A percentile compares a stretch with the other conserved stretches of the same genome.
Evolutionary conservation across 129 eudicot species (phyloP).

Genomic region (Helichrysum umbraculigerum): DNA sequence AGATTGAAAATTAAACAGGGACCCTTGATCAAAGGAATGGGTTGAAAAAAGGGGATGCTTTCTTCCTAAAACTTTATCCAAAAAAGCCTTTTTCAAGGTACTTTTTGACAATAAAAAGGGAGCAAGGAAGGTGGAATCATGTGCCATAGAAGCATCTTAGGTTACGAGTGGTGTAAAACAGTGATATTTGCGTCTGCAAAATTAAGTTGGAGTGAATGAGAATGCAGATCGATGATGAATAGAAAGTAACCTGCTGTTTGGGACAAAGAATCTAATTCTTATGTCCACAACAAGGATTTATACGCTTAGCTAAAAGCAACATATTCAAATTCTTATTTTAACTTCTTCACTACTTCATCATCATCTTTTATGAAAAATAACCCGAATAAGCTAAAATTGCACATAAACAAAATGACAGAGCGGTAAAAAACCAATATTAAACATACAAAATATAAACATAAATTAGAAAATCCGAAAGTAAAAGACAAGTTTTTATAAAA

Average conservation of each 20-base stretch:
- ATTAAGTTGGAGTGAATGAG: constrained; percentile 40
- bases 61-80: constrained; percentile 36
- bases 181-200: constrained; percentile 32
- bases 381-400: not conserved
- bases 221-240: constrained; percentile 33
- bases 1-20: constrained; percentile 31
- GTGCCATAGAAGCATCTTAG: constrained; percentile 40
- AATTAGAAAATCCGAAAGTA: constrained; percentile 2
- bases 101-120: constrained; percentile 38
- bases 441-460: not conserved
- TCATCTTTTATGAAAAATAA: constrained; percentile 5
- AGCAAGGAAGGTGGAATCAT: constrained; percentile 34
- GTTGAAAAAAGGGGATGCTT: constrained; percentile 40
- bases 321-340: constrained; percentile 31
- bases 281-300: constrained; percentile 37
- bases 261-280: constrained; percentile 47
- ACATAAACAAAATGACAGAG: not conserved
- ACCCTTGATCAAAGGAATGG: constrained; percentile 42
- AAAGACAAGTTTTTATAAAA: constrained; percentile 8
- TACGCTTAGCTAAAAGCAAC: constrained; percentile 31
- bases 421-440: not conserved
- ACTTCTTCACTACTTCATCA: constrained; percentile 23
- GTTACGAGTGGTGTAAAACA: constrained; percentile 35
- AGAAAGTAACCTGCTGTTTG: constrained; percentile 33
- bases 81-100: constrained; percentile 27